These are phyloP conservation scores for Miscanthus lutarioriparius DNA, from an alignment of 176 grass and related monocot species.

Conservation along the genomic window DNA sequence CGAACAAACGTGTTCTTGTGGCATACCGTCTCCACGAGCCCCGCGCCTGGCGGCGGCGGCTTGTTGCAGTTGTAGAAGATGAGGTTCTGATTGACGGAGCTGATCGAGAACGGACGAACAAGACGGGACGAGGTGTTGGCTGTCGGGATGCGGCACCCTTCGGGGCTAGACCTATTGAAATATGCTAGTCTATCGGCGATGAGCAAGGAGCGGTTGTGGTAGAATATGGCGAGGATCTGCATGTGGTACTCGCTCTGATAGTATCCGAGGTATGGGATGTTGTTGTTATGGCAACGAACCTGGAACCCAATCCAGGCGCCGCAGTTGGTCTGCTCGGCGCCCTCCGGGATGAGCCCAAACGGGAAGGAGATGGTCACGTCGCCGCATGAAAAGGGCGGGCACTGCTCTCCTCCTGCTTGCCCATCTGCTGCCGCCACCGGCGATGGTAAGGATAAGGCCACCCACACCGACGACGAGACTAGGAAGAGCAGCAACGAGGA, in stretches of 20 bases:
- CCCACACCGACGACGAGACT: not conserved
- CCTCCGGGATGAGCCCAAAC: not conserved
- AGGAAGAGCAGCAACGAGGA: not conserved
- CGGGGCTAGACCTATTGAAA: too few relatives aligned
- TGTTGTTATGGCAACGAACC: accelerated
- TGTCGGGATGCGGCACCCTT: not conserved
- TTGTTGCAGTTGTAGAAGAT: slow-evolving; percentile 2
- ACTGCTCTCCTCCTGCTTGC: not conserved
- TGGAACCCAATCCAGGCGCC: not conserved
- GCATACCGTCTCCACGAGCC: not conserved
- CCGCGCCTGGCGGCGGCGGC: too few relatives aligned
- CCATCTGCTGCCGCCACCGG: not conserved
- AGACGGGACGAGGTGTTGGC: not conserved
- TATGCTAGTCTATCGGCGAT: not conserved
- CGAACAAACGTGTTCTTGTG: not conserved
- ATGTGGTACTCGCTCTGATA: accelerated
- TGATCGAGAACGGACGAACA: not conserved
- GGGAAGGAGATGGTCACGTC: not conserved
- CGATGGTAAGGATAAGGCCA: too few relatives aligned
- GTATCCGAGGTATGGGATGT: not conserved
- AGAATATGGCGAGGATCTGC: slow-evolving; percentile 8
- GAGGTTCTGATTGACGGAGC: not conserved
- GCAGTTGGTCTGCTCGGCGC: not conserved
- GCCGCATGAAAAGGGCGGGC: not conserved
- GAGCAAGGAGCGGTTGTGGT: slow-evolving; percentile 1